Conservation (phyloP, 2,329 filamentous ascomycete species). For the Diaporthe destruens region DNA sequence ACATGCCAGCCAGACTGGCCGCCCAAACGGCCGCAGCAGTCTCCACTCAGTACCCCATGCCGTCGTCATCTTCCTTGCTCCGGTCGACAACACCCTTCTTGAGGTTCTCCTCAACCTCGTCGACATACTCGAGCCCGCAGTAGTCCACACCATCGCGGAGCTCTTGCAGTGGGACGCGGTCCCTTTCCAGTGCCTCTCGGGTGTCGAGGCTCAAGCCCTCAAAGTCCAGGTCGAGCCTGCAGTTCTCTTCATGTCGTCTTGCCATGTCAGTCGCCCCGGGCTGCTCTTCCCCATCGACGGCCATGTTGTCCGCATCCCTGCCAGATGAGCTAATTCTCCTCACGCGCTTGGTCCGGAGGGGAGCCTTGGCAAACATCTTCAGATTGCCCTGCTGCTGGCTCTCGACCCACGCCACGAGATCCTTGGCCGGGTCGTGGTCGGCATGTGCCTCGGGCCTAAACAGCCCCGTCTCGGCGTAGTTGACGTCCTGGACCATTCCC, state of each 20-base stretch:
- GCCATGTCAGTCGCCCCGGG: neutral
- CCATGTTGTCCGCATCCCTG: neutral
- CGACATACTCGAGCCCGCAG: constrained; percentile 32
- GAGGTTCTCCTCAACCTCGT: constrained; percentile 34
- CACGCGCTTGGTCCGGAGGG: constrained; percentile 10
- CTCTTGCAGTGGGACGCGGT: constrained; percentile 33
- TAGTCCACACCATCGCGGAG: constrained; percentile 32
- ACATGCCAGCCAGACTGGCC: neutral
- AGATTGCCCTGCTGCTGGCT: constrained; percentile 58
- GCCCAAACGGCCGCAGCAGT: no score
- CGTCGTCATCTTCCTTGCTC: constrained; percentile 39
- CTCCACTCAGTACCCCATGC: constrained; percentile 35
- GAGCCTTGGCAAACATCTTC: constrained; percentile 43
- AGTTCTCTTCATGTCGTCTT: constrained; percentile 38
- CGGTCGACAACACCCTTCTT: constrained; percentile 28
- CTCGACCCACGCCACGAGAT: constrained; percentile 60
- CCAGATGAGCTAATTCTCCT: neutral
- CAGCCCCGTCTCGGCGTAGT: constrained; percentile 61
- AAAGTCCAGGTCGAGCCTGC: constrained; percentile 42
- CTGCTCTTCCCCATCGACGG: neutral
- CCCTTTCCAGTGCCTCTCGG: constrained; percentile 39
- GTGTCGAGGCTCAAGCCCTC: constrained; percentile 39
- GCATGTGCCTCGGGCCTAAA: constrained; percentile 64
- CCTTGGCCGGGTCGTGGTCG: constrained; percentile 56
- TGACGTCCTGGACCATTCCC: constrained; percentile 68